A percentile compares a stretch with the other conserved stretches of the same genome.
Conservation (phyloP, 163 green algal genomes). For the Picocystis sp. region DNA sequence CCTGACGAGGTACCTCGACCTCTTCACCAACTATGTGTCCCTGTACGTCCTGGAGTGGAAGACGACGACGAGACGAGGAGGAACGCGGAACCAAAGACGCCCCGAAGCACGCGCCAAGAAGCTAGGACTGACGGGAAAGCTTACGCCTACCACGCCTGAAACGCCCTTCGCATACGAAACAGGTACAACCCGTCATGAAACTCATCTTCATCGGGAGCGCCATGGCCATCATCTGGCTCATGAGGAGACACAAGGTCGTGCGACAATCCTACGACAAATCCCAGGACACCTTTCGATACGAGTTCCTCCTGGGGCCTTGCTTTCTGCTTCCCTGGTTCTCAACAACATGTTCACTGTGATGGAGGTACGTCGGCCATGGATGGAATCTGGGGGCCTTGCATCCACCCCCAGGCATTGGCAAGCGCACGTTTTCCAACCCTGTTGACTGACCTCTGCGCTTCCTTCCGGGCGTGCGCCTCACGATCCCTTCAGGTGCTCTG, state of each 20-base stretch:
- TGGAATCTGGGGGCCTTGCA: not conserved
- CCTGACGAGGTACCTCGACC: conserved; percentile 83
- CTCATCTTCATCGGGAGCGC: conserved; percentile 80
- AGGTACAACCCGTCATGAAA: conserved; percentile 99
- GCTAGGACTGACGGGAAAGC: not conserved
- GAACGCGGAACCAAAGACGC: too few species aligned
- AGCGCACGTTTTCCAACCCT: not conserved
- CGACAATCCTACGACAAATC: conserved; percentile 85
- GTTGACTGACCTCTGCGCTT: conserved; percentile 6
- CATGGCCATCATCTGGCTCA: conserved; percentile 79
- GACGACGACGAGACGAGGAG: too few species aligned
- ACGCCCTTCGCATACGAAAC: conserved; percentile 1
- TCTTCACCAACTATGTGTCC: conserved; percentile 83
- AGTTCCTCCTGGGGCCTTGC: conserved; percentile 46
- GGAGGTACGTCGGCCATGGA: conserved; percentile 34
- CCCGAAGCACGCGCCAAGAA: too few species aligned
- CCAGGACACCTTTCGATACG: conserved; percentile 83
- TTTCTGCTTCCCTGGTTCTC: conserved; percentile 59
- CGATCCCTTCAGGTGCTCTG: conserved; percentile 51
- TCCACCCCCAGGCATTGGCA: not conserved
- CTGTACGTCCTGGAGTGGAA: conserved; percentile 41
- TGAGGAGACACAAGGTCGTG: conserved; percentile 70
- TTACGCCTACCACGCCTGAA: not conserved
- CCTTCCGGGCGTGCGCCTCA: not conserved
- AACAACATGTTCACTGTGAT: conserved; percentile 43